Evolutionary conservation across 345 rosid genomes (phyloP), one percentile per base, ranked within the genome.

Genomic region (Syzygium jambos): DNA sequence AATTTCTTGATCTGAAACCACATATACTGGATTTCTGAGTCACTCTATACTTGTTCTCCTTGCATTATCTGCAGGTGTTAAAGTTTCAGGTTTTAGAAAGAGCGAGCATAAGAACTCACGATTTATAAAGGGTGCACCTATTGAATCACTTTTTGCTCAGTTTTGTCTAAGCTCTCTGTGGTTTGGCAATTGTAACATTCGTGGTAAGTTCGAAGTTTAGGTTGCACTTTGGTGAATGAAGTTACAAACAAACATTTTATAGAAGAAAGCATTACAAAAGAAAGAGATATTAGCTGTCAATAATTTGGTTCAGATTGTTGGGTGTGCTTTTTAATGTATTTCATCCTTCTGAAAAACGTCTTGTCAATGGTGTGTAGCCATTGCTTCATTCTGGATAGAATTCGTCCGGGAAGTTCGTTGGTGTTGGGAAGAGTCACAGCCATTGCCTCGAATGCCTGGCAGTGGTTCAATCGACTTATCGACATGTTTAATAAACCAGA

Each of bases 401-500:
- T 98, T 98, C 89, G 95, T 95, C 89, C 96, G 97, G 86, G 99
- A 98, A 95, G 95, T 95, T 88, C 99, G 99, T 87, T 98, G 97
- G 98, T 96, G 93, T 87, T 98, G 99, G 99, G 99, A 98, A 91
- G 99, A 98, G 92, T 89, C 96, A 78, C 98, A 96, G 85, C 92
- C 96, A 23, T 89, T 98, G 92, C 98, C 99, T 57, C 95, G 93
- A 93, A 91, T 95, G 93, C 92, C 91, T 59, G 63, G 78, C 34
- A 89, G 90, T 90, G 94, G 96, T 89, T 90, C 94, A 52, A 93
- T 98, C 92, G 99, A 95, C 93, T 90, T 98, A 80, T 92, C 96
- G 43, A 95, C 97, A 78, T 97, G 98, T 93, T 93, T 98, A 91
- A 93, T 96, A 88, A 84, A 97, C 92, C 99, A 96, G 92, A 98